Evolutionary conservation across 768 basidiomycete species (phyloP), one percentile per base, ranked within the genome.

Genomic region (Gymnopilus junonius): DNA sequence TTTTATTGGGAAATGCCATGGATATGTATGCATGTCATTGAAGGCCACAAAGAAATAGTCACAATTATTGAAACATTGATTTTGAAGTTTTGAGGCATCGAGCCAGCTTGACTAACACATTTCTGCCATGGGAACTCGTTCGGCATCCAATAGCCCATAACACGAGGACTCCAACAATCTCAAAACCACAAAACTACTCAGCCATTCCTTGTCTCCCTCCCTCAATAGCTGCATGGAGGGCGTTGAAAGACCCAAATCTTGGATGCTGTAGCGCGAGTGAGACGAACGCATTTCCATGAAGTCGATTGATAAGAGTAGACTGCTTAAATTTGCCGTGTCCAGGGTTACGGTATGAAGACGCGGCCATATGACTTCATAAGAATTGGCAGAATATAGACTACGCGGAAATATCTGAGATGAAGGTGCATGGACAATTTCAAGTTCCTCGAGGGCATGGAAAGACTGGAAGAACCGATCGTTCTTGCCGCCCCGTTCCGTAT

Each of bases 371-470:
- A 21, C 32, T 42, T 42, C 8, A n/a, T 31, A 54, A 23, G 23
- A 46, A 10, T 46, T n/a, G n/a, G n/a, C 45, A 1, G 14, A 20
- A 23, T 4, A 4, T 25, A 3, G 45, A 23, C n/a, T 35, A 12
- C 23, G 23, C 3, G 21, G 20, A 4, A 46, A 25, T 20, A 55
- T 21, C 5, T 43, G 17, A 12, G 21, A 32, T 21, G 46, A 37
- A 29, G 67, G 59, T 27, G 39, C 62, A 7, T 43, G 48, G 27
- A 65, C 59, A 39, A 68, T 50, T 29, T 65, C 58, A 2, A 68
- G 55, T 32, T 65, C 37, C 23, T 55, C 58, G 20, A 68, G 37
- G 42, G 34, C 32, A 10, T 55, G 14, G 8, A 68, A 63, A 2
- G 67, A 63, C 17, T 54, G 64, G 8, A 63, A 40, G 31, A 45